Evolutionary conservation across 1,284 basidiomycete species (phyloP).

Genomic region (Rhodotorula sp.): DNA sequence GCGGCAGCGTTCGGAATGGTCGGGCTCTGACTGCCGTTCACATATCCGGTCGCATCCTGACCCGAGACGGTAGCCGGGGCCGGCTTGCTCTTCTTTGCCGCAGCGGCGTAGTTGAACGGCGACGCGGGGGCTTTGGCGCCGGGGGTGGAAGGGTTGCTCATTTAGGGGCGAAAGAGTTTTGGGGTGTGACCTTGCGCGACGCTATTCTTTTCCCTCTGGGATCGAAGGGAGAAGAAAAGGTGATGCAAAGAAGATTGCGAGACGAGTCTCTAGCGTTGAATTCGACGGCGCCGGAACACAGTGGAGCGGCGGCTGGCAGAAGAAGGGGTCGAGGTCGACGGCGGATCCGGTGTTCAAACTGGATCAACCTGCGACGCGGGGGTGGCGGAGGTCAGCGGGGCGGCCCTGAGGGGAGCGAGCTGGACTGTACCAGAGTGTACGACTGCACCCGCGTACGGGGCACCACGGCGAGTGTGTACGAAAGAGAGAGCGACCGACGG

Average conservation of each 20-base stretch:
- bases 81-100: conserved; percentile 39
- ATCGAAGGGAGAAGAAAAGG: neutral
- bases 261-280: neutral
- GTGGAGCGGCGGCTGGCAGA: neutral
- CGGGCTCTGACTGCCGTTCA: conserved; percentile 18
- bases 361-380: neutral
- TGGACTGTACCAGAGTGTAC: neutral
- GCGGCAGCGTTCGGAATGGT: conserved; percentile 23
- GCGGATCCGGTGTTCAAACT: neutral
- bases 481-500: neutral
- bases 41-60: conserved; percentile 36
- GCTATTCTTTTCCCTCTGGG: neutral
- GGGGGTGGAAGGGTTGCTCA: conserved; percentile 27
- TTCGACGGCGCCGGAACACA: neutral
- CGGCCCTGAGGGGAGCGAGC: neutral
- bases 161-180: conserved; percentile 1
- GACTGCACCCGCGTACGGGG: neutral
- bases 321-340: conserved; percentile 1
- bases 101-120: conserved; percentile 39
- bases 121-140: conserved; percentile 21
- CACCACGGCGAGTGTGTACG: neutral
- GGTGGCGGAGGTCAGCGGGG: neutral
- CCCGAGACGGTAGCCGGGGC: conserved; percentile 40
- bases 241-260: neutral
- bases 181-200: neutral